Evolutionary conservation across 2,329 filamentous ascomycete genomes (phyloP).

Genomic region (Ilyonectria mors-panacis): DNA sequence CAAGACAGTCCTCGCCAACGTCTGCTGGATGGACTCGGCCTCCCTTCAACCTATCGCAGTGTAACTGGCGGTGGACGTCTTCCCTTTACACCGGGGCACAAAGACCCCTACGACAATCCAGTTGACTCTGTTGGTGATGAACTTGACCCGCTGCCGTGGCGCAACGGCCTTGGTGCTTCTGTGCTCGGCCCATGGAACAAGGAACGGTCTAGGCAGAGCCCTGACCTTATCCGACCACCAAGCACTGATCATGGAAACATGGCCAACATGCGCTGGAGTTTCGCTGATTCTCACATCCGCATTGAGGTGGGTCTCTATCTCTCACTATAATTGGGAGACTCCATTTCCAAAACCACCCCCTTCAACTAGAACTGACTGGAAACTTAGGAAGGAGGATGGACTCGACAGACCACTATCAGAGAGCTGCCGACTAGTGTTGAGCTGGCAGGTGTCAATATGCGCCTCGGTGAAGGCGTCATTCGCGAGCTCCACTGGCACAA

Average conservation of each 20-base stretch:
- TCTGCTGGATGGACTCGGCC: conserved; percentile 64
- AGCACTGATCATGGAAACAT: conserved; percentile 81
- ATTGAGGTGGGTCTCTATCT: conserved; percentile 68
- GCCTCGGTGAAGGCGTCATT: conserved; percentile 79
- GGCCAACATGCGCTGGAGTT: conserved; percentile 81
- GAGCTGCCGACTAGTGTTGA: conserved; percentile 78
- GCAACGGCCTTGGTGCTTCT: conserved; percentile 75
- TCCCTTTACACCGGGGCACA: conserved; percentile 73
- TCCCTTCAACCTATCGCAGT: conserved; percentile 61
- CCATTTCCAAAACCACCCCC: not conserved
- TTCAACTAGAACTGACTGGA: fast-evolving
- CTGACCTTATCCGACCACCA: conserved; percentile 79
- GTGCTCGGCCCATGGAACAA: conserved; percentile 80
- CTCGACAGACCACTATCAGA: conserved; percentile 78
- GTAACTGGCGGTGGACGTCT: conserved; percentile 50
- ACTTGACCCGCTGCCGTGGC: conserved; percentile 76
- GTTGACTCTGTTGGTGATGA: conserved; percentile 72
- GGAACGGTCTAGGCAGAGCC: conserved; percentile 77
- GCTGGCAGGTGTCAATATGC: conserved; percentile 84
- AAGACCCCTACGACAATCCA: conserved; percentile 74
- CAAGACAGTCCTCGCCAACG: conserved; percentile 70
- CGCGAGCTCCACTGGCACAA: conserved; percentile 88
- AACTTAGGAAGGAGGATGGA: conserved; percentile 81
- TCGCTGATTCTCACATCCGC: conserved; percentile 74
- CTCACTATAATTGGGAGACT: not conserved